Base-by-base conservation (phyloP, 1,284 basidiomycete species). In the Polyporus tsugae region DNA sequence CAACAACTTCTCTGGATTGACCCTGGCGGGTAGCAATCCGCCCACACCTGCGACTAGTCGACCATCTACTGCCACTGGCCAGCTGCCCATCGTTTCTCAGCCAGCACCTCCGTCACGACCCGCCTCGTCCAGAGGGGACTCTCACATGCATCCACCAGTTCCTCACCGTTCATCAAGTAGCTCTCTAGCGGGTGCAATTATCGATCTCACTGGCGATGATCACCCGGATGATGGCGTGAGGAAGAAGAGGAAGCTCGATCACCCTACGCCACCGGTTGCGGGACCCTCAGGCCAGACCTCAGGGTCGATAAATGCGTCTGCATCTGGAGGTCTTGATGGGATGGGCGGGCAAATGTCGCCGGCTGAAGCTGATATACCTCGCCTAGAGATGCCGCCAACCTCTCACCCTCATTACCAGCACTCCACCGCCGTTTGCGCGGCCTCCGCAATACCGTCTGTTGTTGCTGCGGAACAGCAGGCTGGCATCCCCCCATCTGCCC, bases 191-290 rank as follows among this genome's bases (percentile, higher is more conserved):
- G 71, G 71, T 2, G 68, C 69, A 5, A 52, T 72, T 60, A 69
- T 73, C 38, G 73, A 75, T 52, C 63, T 75, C 25, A 74, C 70
- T 6, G 36, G 42, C 4, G 68, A 72, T 7, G 67, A 65, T 1
- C 9, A 35, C 4, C 10, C 13, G 15, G 65, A 72, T 58, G 65
- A 67, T 10, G 29, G 25, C 0, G 60, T 67, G 25, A 70, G 64
- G 44, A 74, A 72, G 55, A 67, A 67, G 5, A 61, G 70, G n/a
- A 72, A 74, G 39, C 63, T 65, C 29, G 69, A 72, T 9, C 70
- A 69, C 19, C 13, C 17, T 42, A 15, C 42, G 4, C 35, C 38
- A 6, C 25, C 35, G 25, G 38, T 25, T 6, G 58, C 58, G 38
- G 58, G 38, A 22, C 58, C 38, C 38, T 60, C 58, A 6, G 22